Evolutionary conservation across 306 rosid species (phyloP).

Genomic region (Dalbergia cochinchinensis): DNA sequence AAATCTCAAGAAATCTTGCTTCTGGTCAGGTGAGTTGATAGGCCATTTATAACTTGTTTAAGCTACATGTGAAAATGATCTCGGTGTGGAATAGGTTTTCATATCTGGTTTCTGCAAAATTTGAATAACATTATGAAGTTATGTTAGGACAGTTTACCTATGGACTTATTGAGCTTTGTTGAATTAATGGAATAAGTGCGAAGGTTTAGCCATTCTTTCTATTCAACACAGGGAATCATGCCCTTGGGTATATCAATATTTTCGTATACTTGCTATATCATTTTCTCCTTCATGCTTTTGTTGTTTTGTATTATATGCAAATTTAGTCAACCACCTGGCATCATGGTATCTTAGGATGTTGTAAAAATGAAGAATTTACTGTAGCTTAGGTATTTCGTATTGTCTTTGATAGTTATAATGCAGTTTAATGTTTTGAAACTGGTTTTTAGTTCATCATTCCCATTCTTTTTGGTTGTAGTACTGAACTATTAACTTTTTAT

Average conservation of each 20-base stretch:
- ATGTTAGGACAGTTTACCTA: neutral
- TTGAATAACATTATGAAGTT: no score
- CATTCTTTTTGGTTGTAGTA: conserved; percentile 13
- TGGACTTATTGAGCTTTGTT: neutral
- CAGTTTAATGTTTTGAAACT: conserved; percentile 7
- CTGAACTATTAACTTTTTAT: neutral
- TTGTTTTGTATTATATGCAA: neutral
- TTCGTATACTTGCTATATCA: neutral
- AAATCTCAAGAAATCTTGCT: conserved; percentile 41
- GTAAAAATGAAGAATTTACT: conserved; percentile 1
- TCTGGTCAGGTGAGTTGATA: conserved; percentile 30
- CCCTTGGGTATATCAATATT: neutral
- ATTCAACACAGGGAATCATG: neutral
- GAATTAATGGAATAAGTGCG: neutral
- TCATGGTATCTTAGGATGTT: neutral
- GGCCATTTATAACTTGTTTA: neutral
- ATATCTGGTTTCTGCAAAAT: no score
- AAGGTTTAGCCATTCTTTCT: neutral
- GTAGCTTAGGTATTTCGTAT: no score
- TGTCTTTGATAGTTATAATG: neutral
- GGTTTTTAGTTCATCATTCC: neutral
- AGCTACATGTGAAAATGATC: neutral
- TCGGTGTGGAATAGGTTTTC: no score
- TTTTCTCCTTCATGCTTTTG: neutral
- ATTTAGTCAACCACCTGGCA: neutral